Conservation (phyloP, 371 early-diverging fungal genomes). For the Apophysomyces trapeziformis region DNA sequence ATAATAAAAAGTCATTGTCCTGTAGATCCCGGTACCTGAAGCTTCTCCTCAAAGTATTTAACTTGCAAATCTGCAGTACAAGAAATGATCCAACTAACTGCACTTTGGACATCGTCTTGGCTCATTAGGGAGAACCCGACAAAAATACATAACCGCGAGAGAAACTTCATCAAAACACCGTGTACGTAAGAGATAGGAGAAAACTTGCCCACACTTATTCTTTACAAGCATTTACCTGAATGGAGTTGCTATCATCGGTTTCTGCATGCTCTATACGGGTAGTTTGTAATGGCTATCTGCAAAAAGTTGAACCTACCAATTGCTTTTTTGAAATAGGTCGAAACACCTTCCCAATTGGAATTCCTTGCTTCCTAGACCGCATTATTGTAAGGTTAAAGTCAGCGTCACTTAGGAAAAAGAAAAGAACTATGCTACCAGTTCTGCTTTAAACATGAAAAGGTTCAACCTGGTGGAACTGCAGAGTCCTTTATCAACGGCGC, state of each 20-base stretch:
- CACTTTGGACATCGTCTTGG: neutral
- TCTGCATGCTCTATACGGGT: neutral
- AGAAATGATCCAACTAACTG: neutral
- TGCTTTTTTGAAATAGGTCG: neutral
- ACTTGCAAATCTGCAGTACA: neutral
- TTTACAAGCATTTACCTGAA: slow-evolving; percentile 86
- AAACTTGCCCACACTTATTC: too few species aligned
- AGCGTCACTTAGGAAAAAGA: neutral
- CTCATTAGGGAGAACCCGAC: neutral
- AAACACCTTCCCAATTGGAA: neutral
- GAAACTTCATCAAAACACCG: neutral
- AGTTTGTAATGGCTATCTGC: neutral
- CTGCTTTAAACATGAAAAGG: slow-evolving; percentile 4
- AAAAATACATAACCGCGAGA: neutral
- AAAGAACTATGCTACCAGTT: neutral
- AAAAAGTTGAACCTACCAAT: neutral
- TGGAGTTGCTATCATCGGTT: slow-evolving; percentile 66
- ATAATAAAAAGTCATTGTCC: neutral
- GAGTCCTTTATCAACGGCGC: neutral
- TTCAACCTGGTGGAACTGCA: neutral
- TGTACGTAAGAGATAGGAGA: too few species aligned
- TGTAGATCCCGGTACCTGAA: neutral
- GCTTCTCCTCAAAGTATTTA: neutral
- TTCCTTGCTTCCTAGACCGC: neutral
- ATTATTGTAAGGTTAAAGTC: neutral